Percentiles rank a stretch among this genome's conserved stretches.
phyloP scores from a whole-genome alignment of 139 green algal species.

The Zygnema cylindricum region DNA sequence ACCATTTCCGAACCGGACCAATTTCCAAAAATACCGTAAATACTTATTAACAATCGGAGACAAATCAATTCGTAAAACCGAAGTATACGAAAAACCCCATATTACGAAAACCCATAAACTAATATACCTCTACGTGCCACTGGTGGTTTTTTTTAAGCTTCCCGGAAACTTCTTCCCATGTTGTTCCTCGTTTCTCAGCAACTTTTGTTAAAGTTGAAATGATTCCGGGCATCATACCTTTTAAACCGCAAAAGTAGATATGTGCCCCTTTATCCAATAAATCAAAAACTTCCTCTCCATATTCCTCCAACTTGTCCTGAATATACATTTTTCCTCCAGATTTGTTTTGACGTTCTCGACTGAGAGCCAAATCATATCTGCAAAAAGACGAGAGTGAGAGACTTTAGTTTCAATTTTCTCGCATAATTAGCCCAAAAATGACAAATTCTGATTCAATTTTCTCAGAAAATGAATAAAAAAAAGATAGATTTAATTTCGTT shows the following conservation, averaged over 20 bases:
- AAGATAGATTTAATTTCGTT: too few relatives aligned
- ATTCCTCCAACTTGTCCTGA: conserved; percentile 97
- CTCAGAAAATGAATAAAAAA: not conserved
- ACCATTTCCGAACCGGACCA: too few relatives aligned
- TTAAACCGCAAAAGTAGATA: conserved; percentile 99
- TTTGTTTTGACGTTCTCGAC: conserved; percentile 87
- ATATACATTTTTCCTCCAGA: conserved; percentile 95
- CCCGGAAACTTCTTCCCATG: conserved; percentile 87
- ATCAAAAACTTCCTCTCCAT: conserved; percentile 96
- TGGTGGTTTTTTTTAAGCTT: conserved; percentile 87
- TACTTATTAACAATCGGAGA: too few relatives aligned
- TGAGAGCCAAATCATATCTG: conserved; percentile 91
- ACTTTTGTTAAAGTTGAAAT: conserved; percentile 94
- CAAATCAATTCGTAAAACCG: too few relatives aligned
- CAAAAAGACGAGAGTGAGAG: not conserved
- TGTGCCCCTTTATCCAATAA: conserved; percentile 91
- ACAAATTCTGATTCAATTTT: not conserved
- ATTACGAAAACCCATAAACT: too few relatives aligned
- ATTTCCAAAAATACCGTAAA: too few relatives aligned
- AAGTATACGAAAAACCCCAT: too few relatives aligned
- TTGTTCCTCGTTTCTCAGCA: conserved; percentile 82
- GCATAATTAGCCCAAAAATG: not conserved
- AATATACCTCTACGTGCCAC: conserved; percentile 98
- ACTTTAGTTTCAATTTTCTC: too few relatives aligned
- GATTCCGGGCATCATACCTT: conserved; percentile 98